Conservation (phyloP, 2,329 filamentous ascomycete species). For the Amauroascus niger region DNA sequence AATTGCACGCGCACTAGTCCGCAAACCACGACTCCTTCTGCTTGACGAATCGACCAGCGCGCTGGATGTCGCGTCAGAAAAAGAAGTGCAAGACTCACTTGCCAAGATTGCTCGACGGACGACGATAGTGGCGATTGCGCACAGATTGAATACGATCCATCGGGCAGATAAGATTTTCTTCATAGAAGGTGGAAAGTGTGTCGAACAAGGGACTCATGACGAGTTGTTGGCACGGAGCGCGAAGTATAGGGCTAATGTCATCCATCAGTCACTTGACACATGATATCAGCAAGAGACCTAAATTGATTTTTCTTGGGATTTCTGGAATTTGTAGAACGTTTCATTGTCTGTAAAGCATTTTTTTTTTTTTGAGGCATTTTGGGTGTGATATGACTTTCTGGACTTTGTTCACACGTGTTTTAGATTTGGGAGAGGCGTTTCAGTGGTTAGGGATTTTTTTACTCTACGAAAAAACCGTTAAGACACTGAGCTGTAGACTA, state of each 20-base stretch:
- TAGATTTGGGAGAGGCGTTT: not conserved
- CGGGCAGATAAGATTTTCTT: conserved; percentile 72
- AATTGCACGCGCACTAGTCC: conserved; percentile 49
- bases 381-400: too few relatives aligned
- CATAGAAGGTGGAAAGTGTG: conserved; percentile 41
- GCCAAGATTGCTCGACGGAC: conserved; percentile 27
- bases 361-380: too few relatives aligned
- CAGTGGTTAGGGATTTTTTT: too few relatives aligned
- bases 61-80: conserved; percentile 46
- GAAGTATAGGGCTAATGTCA: conserved; percentile 42
- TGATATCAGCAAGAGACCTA: not conserved
- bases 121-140: conserved; percentile 36
- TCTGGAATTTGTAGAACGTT: not conserved
- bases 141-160: conserved; percentile 35
- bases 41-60: conserved; percentile 54
- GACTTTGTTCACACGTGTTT: not conserved
- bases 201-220: conserved; percentile 42
- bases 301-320: too few relatives aligned
- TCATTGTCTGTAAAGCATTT: not conserved
- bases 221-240: conserved; percentile 42
- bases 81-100: conserved; percentile 38
- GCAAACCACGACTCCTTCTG: conserved; percentile 47
- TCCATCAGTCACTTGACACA: conserved; percentile 39
- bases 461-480: too few relatives aligned
- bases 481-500: too few relatives aligned